These are phyloP conservation scores for Pyrus hybrid DNA, from an alignment of 331 rosid species.

Conservation along the genomic window DNA sequence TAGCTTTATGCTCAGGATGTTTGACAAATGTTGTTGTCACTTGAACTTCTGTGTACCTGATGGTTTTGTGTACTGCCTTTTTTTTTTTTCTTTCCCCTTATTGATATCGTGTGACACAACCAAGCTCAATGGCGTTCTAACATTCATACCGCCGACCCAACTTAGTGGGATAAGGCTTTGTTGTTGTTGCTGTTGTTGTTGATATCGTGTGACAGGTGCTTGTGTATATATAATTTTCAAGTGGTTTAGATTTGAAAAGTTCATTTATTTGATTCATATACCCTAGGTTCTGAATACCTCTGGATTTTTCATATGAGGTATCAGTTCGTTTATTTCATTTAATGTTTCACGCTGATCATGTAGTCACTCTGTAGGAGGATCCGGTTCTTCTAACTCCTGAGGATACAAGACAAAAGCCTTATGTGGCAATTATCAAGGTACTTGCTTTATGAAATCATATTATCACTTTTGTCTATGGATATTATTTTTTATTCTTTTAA, in stretches of 20 bases:
- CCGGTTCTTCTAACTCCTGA: constrained; percentile 83
- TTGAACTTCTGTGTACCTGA: neutral
- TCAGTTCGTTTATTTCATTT: neutral
- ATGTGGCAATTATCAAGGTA: constrained; percentile 91
- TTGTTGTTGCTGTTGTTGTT: too few species aligned
- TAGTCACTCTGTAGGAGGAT: constrained; percentile 60
- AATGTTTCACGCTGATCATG: neutral
- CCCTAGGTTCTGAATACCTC: neutral
- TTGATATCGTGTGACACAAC: neutral
- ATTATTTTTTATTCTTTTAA: neutral
- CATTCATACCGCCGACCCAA: too few species aligned
- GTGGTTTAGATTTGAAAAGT: neutral
- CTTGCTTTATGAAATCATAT: neutral
- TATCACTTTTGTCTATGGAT: neutral
- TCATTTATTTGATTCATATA: neutral
- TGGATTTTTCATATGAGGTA: neutral
- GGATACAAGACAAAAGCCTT: constrained; percentile 63
- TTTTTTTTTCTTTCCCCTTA: neutral
- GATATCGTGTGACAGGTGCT: too few species aligned
- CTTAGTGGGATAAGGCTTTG: too few species aligned
- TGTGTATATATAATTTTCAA: neutral
- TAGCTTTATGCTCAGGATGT: neutral
- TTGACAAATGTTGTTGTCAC: neutral
- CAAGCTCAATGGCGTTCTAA: too few species aligned
- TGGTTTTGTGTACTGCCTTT: neutral